Conservation (phyloP, 306 rosid genomes). For the Castanea crenata region DNA sequence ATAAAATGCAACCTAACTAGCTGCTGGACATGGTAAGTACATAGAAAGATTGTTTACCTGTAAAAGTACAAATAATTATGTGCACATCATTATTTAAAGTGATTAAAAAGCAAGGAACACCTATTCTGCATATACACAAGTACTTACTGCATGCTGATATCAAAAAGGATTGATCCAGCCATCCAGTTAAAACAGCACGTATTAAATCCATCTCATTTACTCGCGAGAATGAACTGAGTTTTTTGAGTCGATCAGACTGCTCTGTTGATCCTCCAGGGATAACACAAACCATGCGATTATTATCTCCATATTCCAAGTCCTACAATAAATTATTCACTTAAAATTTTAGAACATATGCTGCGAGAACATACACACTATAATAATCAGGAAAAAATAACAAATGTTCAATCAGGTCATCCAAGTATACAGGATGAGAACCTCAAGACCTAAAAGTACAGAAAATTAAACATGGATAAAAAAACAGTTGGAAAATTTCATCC, state of each 20-base stretch:
- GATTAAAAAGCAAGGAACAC: neutral
- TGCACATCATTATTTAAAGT: neutral
- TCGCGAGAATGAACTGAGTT: conserved; percentile 46
- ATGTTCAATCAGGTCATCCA: neutral
- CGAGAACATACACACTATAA: neutral
- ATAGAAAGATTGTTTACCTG: neutral
- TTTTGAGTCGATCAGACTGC: conserved; percentile 41
- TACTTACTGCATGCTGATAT: conserved; percentile 69
- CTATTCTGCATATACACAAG: neutral
- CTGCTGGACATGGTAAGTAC: neutral
- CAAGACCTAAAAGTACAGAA: neutral
- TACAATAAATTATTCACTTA: conserved; percentile 30
- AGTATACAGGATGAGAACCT: neutral
- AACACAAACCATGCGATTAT: conserved; percentile 53
- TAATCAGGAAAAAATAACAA: neutral
- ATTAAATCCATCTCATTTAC: conserved; percentile 63
- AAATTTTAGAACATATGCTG: conserved; percentile 14
- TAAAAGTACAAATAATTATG: neutral
- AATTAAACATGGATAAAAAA: neutral
- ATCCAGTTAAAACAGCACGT: conserved; percentile 66
- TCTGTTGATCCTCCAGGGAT: conserved; percentile 55
- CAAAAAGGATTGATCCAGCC: conserved; percentile 61
- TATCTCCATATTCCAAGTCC: conserved; percentile 54
- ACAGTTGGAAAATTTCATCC: neutral
- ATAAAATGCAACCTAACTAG: neutral